Percentiles rank a stretch among this genome's conserved stretches.
Evolutionary conservation across 768 basidiomycete species (phyloP).

Genomic region (Suillus brevipes): DNA sequence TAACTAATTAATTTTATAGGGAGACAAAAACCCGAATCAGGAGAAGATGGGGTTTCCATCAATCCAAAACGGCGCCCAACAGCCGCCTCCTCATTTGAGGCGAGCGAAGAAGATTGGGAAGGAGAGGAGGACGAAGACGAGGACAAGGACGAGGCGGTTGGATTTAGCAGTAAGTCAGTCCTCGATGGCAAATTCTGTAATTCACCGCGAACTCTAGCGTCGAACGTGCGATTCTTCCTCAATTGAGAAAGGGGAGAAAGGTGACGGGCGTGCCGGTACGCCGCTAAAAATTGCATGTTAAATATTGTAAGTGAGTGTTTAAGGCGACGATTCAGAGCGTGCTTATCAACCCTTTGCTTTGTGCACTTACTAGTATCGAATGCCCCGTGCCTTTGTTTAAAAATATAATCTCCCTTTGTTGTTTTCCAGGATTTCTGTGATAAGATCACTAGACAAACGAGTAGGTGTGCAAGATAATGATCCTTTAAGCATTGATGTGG

Average conservation of each 20-base stretch:
- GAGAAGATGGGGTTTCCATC: background rate
- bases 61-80: background rate
- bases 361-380: background rate
- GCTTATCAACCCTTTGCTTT: background rate
- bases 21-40: background rate
- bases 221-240: background rate
- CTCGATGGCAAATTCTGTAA: background rate
- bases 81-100: background rate
- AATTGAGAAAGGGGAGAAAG: conserved; percentile 5
- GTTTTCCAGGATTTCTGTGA: background rate
- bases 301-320: background rate
- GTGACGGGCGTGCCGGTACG: conserved; percentile 30
- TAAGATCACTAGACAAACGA: background rate
- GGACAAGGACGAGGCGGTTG: background rate
- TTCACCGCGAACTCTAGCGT: background rate
- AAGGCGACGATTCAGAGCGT: background rate
- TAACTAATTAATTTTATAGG: background rate
- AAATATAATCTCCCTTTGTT: background rate
- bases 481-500: background rate
- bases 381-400: background rate
- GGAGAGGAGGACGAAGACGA: conserved; percentile 17
- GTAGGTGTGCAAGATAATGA: background rate
- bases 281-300: conserved; percentile 21
- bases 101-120: background rate
- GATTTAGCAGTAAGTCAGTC: background rate